phyloP scores from a whole-genome alignment of 2,329 filamentous ascomycete genomes.

The Trichoderma lentiforme region DNA sequence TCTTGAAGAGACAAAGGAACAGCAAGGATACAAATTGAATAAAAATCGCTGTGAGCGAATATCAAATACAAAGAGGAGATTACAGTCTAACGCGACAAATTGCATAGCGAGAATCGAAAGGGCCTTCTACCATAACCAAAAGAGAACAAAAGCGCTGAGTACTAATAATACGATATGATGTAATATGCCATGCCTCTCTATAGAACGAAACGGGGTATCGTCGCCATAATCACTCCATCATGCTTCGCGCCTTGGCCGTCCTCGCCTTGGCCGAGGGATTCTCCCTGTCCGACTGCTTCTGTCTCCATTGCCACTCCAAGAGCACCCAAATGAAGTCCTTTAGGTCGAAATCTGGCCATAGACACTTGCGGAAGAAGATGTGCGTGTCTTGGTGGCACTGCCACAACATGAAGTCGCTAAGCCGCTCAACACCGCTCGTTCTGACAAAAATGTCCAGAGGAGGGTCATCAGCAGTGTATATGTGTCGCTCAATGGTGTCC shows the following conservation, averaged over 20 bases:
- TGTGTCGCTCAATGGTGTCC: constrained; percentile 77
- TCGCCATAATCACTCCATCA: constrained; percentile 23
- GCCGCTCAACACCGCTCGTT: constrained; percentile 85
- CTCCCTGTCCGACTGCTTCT: constrained; percentile 55
- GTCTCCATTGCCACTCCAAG: constrained; percentile 78
- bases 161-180: background rate
- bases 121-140: background rate
- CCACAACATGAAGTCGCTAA: constrained; percentile 99
- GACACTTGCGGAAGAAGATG: constrained; percentile 84
- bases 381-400: constrained; percentile 92
- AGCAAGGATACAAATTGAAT: background rate
- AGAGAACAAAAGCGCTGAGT: background rate
- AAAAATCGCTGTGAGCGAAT: background rate
- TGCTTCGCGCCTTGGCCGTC: constrained; percentile 26
- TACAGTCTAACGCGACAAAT: background rate
- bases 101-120: constrained; percentile 6
- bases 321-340: constrained; percentile 91
- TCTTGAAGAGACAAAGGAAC: background rate
- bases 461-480: constrained; percentile 82
- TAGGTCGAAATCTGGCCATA: constrained; percentile 95
- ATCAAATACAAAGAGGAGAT: background rate
- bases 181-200: constrained; percentile 12
- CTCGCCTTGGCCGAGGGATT: constrained; percentile 38
- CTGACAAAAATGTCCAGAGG: constrained; percentile 88
- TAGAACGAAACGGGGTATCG: constrained; percentile 22